Percentiles rank a stretch among this genome's conserved stretches.
These are phyloP conservation scores for Kappamyces sp. DNA, from an alignment of 192 early-diverging fungal species.

Conservation along the genomic window DNA sequence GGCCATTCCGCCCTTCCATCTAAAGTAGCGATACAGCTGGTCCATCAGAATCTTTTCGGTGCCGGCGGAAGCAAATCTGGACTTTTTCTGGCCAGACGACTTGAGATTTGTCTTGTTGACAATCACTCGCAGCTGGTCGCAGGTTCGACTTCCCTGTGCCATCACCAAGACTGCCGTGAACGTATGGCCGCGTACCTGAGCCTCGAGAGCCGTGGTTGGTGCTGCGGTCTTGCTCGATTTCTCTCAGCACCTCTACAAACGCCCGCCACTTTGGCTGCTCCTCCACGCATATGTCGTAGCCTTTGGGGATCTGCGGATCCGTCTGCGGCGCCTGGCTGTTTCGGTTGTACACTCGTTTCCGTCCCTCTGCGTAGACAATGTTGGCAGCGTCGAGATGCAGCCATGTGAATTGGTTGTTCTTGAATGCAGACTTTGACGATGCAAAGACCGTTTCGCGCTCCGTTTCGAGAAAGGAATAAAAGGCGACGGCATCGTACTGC, in stretches of 20 bases:
- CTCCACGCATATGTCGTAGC: constrained; percentile 70
- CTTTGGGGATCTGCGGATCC: constrained; percentile 46
- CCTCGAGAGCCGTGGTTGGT: neutral
- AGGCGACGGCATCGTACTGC: constrained; percentile 79
- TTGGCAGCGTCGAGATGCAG: constrained; percentile 81
- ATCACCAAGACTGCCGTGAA: constrained; percentile 61
- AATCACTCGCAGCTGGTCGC: constrained; percentile 57
- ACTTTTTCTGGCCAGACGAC: constrained; percentile 4
- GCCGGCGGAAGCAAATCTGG: constrained; percentile 15
- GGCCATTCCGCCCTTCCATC: constrained; percentile 56
- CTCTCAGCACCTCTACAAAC: constrained; percentile 64
- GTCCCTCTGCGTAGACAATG: constrained; percentile 61
- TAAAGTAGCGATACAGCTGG: constrained; percentile 64
- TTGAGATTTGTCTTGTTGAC: constrained; percentile 24
- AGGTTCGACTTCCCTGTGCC: constrained; percentile 60
- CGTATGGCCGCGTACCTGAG: neutral
- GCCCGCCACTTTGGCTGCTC: constrained; percentile 90
- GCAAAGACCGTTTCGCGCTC: constrained; percentile 57
- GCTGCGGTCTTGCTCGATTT: constrained; percentile 66
- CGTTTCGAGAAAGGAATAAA: constrained; percentile 80
- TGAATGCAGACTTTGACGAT: constrained; percentile 16
- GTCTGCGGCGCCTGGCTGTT: constrained; percentile 6
- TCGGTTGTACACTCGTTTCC: constrained; percentile 43
- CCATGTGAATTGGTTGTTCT: constrained; percentile 50
- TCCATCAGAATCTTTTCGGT: constrained; percentile 30